Percentiles rank a stretch among this genome's conserved stretches.
Evolutionary conservation across 2,329 filamentous ascomycete genomes (phyloP).

Genomic region (Cercospora citrullina): DNA sequence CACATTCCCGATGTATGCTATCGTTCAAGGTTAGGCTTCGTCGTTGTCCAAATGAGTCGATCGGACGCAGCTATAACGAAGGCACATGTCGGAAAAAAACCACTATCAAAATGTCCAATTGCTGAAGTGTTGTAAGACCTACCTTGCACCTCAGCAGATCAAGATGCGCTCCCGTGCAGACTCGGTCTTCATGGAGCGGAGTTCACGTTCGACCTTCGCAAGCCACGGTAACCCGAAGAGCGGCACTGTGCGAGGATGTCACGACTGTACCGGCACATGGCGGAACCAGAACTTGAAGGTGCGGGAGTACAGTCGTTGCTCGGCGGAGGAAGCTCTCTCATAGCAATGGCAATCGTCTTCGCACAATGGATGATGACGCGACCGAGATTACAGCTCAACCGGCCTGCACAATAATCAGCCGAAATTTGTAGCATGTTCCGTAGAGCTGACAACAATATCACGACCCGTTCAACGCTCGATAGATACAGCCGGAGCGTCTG

Average conservation of each 20-base stretch:
- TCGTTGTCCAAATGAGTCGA: background rate
- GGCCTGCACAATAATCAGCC: background rate
- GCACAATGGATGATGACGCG: background rate
- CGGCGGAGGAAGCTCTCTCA: background rate
- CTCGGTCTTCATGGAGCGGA: no score
- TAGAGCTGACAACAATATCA: background rate
- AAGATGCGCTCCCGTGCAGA: background rate
- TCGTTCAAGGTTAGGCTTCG: background rate
- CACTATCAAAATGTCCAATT: background rate
- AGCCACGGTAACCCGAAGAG: no score
- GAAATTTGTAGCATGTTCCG: background rate
- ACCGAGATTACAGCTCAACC: background rate
- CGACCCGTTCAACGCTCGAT: background rate
- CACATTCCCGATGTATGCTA: background rate
- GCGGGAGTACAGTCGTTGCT: background rate
- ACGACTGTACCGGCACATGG: no score
- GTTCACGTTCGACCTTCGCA: no score
- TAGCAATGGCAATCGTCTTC: background rate
- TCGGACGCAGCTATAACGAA: background rate
- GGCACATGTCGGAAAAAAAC: background rate
- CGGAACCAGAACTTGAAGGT: no score
- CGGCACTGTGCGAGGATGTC: no score
- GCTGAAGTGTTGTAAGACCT: background rate
- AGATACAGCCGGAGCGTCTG: background rate
- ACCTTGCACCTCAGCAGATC: background rate